Conservation (phyloP, 2,329 filamentous ascomycete genomes). For the Arthrinium phaeospermum region DNA sequence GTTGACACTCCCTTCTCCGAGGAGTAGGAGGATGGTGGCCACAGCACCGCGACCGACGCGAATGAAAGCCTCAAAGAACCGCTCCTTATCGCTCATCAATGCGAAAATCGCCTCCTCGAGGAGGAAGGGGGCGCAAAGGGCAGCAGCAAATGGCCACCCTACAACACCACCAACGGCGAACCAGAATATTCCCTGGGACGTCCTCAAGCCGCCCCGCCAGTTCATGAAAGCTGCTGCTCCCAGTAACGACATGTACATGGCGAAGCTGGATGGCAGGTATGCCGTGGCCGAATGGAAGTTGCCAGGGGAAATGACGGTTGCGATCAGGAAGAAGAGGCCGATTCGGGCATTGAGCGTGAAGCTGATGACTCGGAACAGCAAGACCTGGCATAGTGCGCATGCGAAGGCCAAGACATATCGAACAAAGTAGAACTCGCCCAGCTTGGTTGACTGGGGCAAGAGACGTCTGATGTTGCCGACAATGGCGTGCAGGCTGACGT, state of each 20-base stretch:
- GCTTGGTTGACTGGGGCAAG: constrained; percentile 66
- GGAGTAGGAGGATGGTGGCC: constrained; percentile 71
- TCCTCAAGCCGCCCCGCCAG: constrained; percentile 80
- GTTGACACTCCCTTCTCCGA: constrained; percentile 73
- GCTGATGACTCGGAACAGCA: constrained; percentile 80
- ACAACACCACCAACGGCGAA: constrained; percentile 85
- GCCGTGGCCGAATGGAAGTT: constrained; percentile 92
- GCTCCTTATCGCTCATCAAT: constrained; percentile 59
- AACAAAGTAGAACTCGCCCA: constrained; percentile 85
- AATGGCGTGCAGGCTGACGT: constrained; percentile 79
- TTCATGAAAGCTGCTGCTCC: constrained; percentile 91
- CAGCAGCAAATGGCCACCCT: constrained; percentile 93
- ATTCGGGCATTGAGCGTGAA: constrained; percentile 81
- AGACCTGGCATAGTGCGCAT: constrained; percentile 82
- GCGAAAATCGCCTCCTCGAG: constrained; percentile 73
- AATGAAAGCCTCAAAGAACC: constrained; percentile 62
- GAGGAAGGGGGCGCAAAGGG: constrained; percentile 80
- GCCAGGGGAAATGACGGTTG: constrained; percentile 80
- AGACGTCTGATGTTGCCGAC: constrained; percentile 71
- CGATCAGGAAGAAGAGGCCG: constrained; percentile 81
- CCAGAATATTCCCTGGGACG: constrained; percentile 85
- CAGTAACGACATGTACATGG: constrained; percentile 92
- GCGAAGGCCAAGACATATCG: constrained; percentile 74
- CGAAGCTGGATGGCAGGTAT: constrained; percentile 91
- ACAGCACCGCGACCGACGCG: constrained; percentile 72